Conservation (phyloP, 768 basidiomycete genomes). For the Mycena belliarum region DNA sequence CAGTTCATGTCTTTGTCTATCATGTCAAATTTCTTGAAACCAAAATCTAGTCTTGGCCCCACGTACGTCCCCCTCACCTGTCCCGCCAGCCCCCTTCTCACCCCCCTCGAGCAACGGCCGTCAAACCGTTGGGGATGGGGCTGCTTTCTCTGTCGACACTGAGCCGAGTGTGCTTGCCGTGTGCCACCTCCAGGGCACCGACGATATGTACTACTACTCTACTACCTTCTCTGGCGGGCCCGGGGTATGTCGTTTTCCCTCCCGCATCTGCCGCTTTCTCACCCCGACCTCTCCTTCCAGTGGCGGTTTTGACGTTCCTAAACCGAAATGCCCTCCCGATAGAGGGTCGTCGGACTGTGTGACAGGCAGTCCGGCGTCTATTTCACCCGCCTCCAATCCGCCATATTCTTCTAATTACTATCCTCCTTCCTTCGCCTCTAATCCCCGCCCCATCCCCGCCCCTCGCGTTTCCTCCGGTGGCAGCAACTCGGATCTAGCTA, state of each 20-base stretch:
- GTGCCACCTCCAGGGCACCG: conserved; percentile 78
- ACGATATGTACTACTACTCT: conserved; percentile 88
- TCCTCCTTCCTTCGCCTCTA: conserved; percentile 13
- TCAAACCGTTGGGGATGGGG: conserved; percentile 98
- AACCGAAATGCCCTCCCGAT: conserved; percentile 91
- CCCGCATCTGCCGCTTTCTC: neutral
- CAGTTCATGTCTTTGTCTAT: conserved; percentile 77
- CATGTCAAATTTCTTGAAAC: conserved; percentile 72
- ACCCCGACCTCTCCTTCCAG: conserved; percentile 37
- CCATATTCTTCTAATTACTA: conserved; percentile 18
- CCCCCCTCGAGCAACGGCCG: conserved; percentile 76
- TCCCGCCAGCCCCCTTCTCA: conserved; percentile 16
- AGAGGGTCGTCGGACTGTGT: conserved; percentile 94
- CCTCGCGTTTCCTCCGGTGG: conserved; percentile 47
- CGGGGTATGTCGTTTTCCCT: conserved; percentile 55
- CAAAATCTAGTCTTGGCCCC: conserved; percentile 94
- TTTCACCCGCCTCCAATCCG: conserved; percentile 37
- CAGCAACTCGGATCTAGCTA: conserved; percentile 39
- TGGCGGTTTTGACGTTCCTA: conserved; percentile 96
- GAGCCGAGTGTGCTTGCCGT: conserved; percentile 82
- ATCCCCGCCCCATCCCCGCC: conserved; percentile 30
- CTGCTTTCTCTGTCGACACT: conserved; percentile 73
- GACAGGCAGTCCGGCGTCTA: conserved; percentile 85
- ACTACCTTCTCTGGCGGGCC: conserved; percentile 94
- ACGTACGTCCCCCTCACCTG: conserved; percentile 52